A percentile compares a stretch with the other conserved stretches of the same genome.
These are phyloP conservation scores for Veloporphyrellus conicus DNA, from an alignment of 1,284 basidiomycete genomes.

Conservation along the genomic window DNA sequence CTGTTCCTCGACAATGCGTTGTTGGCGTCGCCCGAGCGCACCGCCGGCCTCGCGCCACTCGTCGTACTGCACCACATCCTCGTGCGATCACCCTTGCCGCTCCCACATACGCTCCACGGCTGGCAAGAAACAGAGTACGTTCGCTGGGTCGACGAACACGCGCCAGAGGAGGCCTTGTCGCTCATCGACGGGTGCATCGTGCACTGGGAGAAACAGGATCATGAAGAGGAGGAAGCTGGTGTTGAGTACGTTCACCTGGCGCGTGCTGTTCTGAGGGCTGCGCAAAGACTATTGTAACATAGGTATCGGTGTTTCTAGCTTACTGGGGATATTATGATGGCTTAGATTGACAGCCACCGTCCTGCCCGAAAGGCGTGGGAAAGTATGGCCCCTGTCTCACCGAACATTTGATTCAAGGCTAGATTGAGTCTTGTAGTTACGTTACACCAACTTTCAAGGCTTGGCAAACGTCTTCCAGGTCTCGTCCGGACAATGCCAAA, in stretches of 20 bases:
- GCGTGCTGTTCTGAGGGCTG: constrained; percentile 50
- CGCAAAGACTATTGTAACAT: constrained; percentile 19
- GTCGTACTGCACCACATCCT: constrained; percentile 89
- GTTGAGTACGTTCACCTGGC: constrained; percentile 63
- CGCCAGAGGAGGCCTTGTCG: constrained; percentile 65
- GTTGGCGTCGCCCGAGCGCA: constrained; percentile 62
- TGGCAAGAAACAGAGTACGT: constrained; percentile 94
- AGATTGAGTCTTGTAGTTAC: too few relatives aligned
- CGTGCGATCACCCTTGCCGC: constrained; percentile 78
- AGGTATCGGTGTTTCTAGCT: too few relatives aligned
- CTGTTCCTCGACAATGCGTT: constrained; percentile 79
- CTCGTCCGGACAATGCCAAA: too few relatives aligned
- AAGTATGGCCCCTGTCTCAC: too few relatives aligned
- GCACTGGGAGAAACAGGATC: constrained; percentile 69
- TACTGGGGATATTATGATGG: too few relatives aligned
- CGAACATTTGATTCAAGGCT: too few relatives aligned
- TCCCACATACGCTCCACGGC: constrained; percentile 83
- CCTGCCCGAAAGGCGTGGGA: too few relatives aligned
- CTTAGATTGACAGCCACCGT: too few relatives aligned
- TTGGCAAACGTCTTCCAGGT: too few relatives aligned
- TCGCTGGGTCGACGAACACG: constrained; percentile 79
- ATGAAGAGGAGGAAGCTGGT: constrained; percentile 45
- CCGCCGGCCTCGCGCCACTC: constrained; percentile 71
- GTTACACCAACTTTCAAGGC: too few relatives aligned
- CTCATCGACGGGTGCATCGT: constrained; percentile 66